Evolutionary conservation across 495 filamentous ascomycete genomes (phyloP).

Genomic region (Lasiosphaeria hispida): DNA sequence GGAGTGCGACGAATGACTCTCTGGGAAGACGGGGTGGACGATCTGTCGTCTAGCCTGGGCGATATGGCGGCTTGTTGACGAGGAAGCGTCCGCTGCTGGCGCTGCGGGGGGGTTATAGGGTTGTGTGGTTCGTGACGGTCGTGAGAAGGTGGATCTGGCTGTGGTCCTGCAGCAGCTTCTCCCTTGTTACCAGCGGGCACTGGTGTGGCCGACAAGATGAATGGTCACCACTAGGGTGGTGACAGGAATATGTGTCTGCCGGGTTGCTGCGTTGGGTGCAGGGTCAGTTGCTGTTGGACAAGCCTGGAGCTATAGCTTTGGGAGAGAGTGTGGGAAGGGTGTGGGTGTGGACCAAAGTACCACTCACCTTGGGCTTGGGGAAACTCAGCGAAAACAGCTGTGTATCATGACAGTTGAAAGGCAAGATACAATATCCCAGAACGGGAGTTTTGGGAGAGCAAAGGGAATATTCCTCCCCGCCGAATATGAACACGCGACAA

Average conservation of each 20-base stretch:
- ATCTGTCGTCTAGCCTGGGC: slow-evolving; percentile 30
- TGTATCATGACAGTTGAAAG: slow-evolving; percentile 16
- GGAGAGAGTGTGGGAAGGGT: neutral
- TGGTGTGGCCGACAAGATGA: slow-evolving; percentile 47
- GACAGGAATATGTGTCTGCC: slow-evolving; percentile 16
- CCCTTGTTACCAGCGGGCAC: slow-evolving; percentile 31
- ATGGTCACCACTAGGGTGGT: slow-evolving; percentile 43
- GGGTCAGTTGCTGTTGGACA: slow-evolving; percentile 16
- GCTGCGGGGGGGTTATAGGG: slow-evolving; percentile 34
- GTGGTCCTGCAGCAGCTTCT: slow-evolving; percentile 43
- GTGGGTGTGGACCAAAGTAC: slow-evolving; percentile 6
- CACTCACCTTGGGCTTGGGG: slow-evolving; percentile 18
- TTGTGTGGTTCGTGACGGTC: slow-evolving; percentile 48
- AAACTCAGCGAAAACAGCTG: slow-evolving; percentile 11
- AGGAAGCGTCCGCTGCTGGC: slow-evolving; percentile 43
- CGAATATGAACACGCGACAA: neutral
- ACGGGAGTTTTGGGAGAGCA: slow-evolving; percentile 13
- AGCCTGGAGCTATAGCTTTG: too few species aligned
- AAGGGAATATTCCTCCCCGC: slow-evolving; percentile 16
- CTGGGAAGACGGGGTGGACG: slow-evolving; percentile 41
- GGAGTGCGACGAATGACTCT: slow-evolving; percentile 47
- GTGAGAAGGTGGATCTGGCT: slow-evolving; percentile 34
- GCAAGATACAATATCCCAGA: slow-evolving; percentile 8
- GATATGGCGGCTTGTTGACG: slow-evolving; percentile 26
- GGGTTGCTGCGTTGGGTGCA: slow-evolving; percentile 13